Percentiles rank a stretch among this genome's conserved stretches.
Conservation (phyloP, 352 stramenopile species). For the Phytophthora hybrid region DNA sequence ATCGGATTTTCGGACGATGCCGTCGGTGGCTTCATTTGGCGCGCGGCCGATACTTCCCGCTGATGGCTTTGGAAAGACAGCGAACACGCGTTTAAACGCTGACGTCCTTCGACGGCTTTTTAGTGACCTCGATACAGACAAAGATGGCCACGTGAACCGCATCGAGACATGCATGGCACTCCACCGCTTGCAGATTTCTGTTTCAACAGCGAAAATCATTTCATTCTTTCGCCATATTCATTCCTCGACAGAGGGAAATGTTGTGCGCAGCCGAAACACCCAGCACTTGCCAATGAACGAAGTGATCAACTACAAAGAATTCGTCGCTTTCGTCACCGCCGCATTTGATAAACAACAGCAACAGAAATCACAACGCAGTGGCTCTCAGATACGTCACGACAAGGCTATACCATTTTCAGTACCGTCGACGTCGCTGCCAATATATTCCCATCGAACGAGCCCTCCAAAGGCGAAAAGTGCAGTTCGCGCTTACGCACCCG, state of each 20-base stretch:
- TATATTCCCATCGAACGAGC: conserved; percentile 27
- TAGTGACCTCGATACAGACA: conserved; percentile 73
- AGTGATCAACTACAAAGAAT: conserved; percentile 84
- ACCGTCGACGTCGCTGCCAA: conserved; percentile 37
- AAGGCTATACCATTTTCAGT: neutral
- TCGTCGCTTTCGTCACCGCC: conserved; percentile 73
- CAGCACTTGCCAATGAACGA: conserved; percentile 53
- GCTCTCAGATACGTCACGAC: neutral
- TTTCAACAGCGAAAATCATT: conserved; percentile 64
- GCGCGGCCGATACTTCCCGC: conserved; percentile 31
- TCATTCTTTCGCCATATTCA: conserved; percentile 76
- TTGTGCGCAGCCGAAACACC: neutral
- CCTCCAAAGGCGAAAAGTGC: neutral
- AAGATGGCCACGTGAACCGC: conserved; percentile 74
- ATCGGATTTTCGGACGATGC: conserved; percentile 76
- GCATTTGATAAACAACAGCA: conserved; percentile 53
- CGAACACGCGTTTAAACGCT: conserved; percentile 42
- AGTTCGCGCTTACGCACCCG: too few species aligned
- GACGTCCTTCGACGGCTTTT: conserved; percentile 83
- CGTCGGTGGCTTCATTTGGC: conserved; percentile 67
- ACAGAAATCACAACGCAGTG: conserved; percentile 6
- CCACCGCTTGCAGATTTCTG: conserved; percentile 71
- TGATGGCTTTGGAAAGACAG: conserved; percentile 15
- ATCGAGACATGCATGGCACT: conserved; percentile 80
- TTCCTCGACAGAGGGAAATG: conserved; percentile 2